A percentile compares a stretch with the other conserved stretches of the same genome.
phyloP scores from a whole-genome alignment of 768 basidiomycete genomes.

The Daedalea quercina region DNA sequence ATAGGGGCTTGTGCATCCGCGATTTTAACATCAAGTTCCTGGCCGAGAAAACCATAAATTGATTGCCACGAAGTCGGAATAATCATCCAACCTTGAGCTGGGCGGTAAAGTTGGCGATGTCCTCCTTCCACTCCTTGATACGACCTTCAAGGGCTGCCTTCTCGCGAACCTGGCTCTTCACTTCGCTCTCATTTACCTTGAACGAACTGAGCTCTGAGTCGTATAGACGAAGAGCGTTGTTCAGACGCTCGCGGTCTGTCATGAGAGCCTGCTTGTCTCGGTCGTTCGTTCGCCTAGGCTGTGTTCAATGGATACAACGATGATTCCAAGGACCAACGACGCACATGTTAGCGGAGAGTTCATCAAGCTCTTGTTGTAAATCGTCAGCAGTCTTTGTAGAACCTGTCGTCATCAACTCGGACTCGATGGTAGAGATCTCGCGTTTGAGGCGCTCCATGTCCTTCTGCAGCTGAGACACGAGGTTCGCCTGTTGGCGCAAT shows the following conservation, averaged over 20 bases:
- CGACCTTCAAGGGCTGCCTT: conserved; percentile 49
- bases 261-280: conserved; percentile 51
- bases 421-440: conserved; percentile 61
- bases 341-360: conserved; percentile 63
- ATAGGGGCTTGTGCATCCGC: conserved; percentile 59
- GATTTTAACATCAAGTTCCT: conserved; percentile 64
- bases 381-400: conserved; percentile 80
- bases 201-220: conserved; percentile 59
- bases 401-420: conserved; percentile 63
- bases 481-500: conserved; percentile 56
- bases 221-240: conserved; percentile 39
- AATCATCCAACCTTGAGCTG: conserved; percentile 42
- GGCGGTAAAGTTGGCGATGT: conserved; percentile 36
- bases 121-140: conserved; percentile 52
- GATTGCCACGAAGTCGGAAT: not conserved
- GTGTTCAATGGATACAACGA: conserved; percentile 1
- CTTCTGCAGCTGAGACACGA: conserved; percentile 49
- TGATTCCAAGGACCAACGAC: not conserved
- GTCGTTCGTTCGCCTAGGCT: conserved; percentile 54
- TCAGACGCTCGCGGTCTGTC: conserved; percentile 58
- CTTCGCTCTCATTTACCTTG: conserved; percentile 53
- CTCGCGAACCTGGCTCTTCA: conserved; percentile 52
- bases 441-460: conserved; percentile 53
- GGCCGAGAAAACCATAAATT: not conserved
- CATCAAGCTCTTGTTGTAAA: conserved; percentile 72